Base-by-base conservation (phyloP, 352 stramenopile species). In the Achlya hypogyna region DNA sequence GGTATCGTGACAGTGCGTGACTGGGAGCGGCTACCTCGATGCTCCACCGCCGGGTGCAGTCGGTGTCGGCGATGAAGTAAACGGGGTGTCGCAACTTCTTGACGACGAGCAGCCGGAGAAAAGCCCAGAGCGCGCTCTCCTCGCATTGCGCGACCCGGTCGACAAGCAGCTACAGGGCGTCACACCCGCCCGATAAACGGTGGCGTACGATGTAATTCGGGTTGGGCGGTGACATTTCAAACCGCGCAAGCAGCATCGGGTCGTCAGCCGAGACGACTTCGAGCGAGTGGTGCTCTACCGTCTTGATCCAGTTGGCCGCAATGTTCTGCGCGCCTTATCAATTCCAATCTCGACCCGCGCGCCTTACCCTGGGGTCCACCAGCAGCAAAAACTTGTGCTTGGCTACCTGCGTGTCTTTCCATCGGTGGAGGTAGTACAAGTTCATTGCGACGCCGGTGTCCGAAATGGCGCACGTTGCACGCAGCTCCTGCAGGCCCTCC, bases 361-460 rank as follows among this genome's bases (percentile, higher is more conserved):
- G 29, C 49, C 42, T 6, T 58, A 67, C 60, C 28, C 23, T 16
- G n/a, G 81, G 79, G 32, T 89, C 81, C 0, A 85, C 27, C 0
- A 89, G 69, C 40, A 89, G 62, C 6, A 77, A 73, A 25, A 78
- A 79, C 63, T 78, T 76, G 18, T 75, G 73, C 40, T 76, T 74
- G 16, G 84, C 69, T 69, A 78, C 71, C 27, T 78, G 71, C 18
- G 70, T 62, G 42, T 86, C 28, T 28, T 49, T 25, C 60, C 60
- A 67, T 0, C 60, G 77, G 35, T 84, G 73, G 65, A 83, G 74
- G 14, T 87, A 54, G 28, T 84, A 76, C 45, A 89, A 63, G 49
- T 74, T 85, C 10, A 74, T 72, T 3, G 71, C 68, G 23, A 87
- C 69, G 5, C 76, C 65, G 0, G 45, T 63, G 0, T 72, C 35